Evolutionary conservation across 192 early-diverging fungal species (phyloP), one percentile per base, ranked within the genome.

Genomic region (Kickxella alabastrina): DNA sequence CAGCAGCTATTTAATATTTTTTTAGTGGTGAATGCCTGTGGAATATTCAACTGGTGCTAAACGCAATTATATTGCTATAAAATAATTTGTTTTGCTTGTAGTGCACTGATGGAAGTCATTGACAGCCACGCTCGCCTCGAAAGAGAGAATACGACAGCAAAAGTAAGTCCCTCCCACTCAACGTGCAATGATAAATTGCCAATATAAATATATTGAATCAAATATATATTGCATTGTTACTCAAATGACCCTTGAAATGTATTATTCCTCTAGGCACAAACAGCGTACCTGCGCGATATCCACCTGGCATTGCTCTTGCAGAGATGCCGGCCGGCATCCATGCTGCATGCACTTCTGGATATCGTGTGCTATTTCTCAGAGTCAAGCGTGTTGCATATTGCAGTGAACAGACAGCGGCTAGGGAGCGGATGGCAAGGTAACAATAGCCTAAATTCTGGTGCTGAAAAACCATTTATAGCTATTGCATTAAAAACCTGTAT

Each of bases 241-340:
- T n/a, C n/a, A n/a, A n/a, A n/a, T n/a, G n/a, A n/a, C n/a, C n/a
- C n/a, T n/a, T n/a, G n/a, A n/a, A n/a, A n/a, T n/a, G n/a, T n/a
- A n/a, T n/a, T n/a, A n/a, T n/a, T n/a, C n/a, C n/a, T n/a, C 32
- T 65, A 73, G 69, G 25, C 17, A 5, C 44, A 27, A 22, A 49
- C 57, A 6, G 54, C 49, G 34, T 58, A 66, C 53, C 54, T 74
- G 21, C 57, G 50, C 6, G 63, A 74, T 36, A 42, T 66, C 4
- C 70, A 74, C 34, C 49, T 74, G 22, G 63, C 59, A 6, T 29
- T 58, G n/a, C 29, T 57, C 9, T 35, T 73, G 9, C 56, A 65
- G 54, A 41, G 57, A 10, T 65, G 49, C 6, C 34, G n/a, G 24
- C 23, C 22, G 23, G n/a, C n/a, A 7, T 21, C 32, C 4, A 40